Evolutionary conservation across 176 grass and related monocot genomes (phyloP).

Genomic region (Avena insularis): DNA sequence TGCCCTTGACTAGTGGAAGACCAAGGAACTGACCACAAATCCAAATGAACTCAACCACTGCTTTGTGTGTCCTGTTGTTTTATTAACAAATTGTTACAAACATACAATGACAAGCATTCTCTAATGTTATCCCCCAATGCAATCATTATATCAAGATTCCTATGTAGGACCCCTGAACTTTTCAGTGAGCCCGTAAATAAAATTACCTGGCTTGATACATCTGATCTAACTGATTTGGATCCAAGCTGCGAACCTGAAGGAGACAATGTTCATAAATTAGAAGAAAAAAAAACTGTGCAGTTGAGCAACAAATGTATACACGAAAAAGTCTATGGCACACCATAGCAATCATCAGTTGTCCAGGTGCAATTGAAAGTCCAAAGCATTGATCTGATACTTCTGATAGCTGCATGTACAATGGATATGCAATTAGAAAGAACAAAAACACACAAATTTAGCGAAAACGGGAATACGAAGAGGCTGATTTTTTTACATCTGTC

Average conservation of each 20-base stretch:
- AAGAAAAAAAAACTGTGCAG: constrained; percentile 9
- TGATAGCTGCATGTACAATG: constrained; percentile 69
- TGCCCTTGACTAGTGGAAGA: constrained; percentile 57
- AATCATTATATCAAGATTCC: constrained; percentile 8
- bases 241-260: constrained; percentile 79
- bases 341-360: constrained; percentile 83
- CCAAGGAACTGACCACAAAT: constrained; percentile 66
- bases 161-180: neutral
- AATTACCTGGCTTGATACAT: constrained; percentile 96
- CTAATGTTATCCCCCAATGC: neutral
- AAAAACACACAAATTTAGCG: constrained; percentile 27
- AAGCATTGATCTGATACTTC: constrained; percentile 77
- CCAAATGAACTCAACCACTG: constrained; percentile 61
- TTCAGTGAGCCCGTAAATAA: constrained; percentile 25
- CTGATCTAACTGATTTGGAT: constrained; percentile 70
- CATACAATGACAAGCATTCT: constrained; percentile 10
- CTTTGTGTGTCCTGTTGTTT: constrained; percentile 44
- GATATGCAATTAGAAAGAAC: constrained; percentile 43
- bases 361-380: constrained; percentile 82
- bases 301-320: constrained; percentile 44
- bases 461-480: neutral
- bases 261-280: constrained; percentile 20
- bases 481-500: constrained; percentile 55
- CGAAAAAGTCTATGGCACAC: constrained; percentile 52
- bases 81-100: constrained; percentile 23